Conservation (phyloP, 805 yeast species). For the Lipomyces sp. region DNA sequence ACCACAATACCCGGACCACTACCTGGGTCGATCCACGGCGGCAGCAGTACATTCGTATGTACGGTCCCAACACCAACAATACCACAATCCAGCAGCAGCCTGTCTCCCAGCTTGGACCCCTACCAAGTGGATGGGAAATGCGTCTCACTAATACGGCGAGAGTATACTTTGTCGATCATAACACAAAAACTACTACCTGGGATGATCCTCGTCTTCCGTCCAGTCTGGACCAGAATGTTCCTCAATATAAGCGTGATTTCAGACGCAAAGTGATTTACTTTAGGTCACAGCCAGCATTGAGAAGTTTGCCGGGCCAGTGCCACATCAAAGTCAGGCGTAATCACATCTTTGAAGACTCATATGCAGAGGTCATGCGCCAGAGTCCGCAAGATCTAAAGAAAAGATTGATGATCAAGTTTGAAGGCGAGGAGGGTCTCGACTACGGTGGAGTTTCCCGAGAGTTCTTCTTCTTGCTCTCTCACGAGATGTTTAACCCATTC, state of each 20-base stretch:
- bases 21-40: conserved; percentile 99
- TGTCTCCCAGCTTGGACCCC: conserved; percentile 94
- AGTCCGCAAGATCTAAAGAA: conserved; percentile 98
- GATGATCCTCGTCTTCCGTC: conserved; percentile 99
- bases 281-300: conserved; percentile 96
- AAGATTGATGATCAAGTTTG: conserved; percentile 96
- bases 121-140: conserved; percentile 99
- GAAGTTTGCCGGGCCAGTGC: conserved; percentile 98
- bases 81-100: conserved; percentile 98
- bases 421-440: conserved; percentile 99
- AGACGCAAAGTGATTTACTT: conserved; percentile 96
- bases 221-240: conserved; percentile 95
- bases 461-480: conserved; percentile 93
- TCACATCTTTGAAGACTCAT: conserved; percentile 95
- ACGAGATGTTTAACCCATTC: conserved; percentile 98
- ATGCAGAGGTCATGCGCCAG: conserved; percentile 98
- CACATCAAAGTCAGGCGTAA: conserved; percentile 97
- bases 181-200: conserved; percentile 99
- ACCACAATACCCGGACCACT: conserved; percentile 98
- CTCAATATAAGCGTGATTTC: conserved; percentile 98
- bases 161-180: conserved; percentile 98
- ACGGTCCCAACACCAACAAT: conserved; percentile 63
- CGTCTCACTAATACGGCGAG: conserved; percentile 97
- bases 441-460: conserved; percentile 99
- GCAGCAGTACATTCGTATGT: conserved; percentile 95